These are phyloP conservation scores for Aurantiochytrium sp. DNA, from an alignment of 108 stramenopile genomes.

Conservation along the genomic window DNA sequence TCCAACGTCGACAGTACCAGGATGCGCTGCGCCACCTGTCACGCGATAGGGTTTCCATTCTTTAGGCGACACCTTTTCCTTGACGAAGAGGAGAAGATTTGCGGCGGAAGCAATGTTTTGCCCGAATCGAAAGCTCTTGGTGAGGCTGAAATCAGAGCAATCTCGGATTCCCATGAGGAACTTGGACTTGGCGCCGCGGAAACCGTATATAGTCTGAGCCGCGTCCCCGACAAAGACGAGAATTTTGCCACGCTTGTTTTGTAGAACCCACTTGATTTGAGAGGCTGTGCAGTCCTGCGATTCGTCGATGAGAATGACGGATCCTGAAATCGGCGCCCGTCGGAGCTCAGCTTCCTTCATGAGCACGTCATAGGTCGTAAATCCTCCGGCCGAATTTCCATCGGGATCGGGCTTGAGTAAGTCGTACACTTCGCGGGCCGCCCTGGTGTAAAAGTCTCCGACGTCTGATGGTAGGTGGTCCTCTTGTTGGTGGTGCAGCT, in stretches of 20 bases:
- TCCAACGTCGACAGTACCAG: not conserved
- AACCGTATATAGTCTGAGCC: conserved; percentile 45
- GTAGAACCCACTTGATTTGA: not conserved
- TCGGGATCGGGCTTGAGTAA: too few relatives aligned
- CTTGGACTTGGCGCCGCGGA: conserved; percentile 41
- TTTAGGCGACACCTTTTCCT: conserved; percentile 6
- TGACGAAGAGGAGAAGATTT: conserved; percentile 32
- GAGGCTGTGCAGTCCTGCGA: not conserved
- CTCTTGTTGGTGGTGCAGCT: too few relatives aligned
- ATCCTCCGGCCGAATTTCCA: too few relatives aligned
- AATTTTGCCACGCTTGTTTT: conserved; percentile 29
- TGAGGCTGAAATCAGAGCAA: not conserved
- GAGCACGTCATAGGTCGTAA: too few relatives aligned
- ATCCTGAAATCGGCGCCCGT: too few relatives aligned
- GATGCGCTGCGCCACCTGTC: not conserved
- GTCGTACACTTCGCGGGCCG: too few relatives aligned
- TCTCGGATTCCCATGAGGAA: conserved; percentile 23
- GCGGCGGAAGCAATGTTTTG: conserved; percentile 39
- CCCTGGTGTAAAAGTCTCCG: too few relatives aligned
- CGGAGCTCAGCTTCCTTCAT: too few relatives aligned
- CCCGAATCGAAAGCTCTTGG: conserved; percentile 40
- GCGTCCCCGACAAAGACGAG: conserved; percentile 47
- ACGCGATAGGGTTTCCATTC: not conserved
- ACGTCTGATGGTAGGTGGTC: too few relatives aligned
- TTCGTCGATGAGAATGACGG: too few relatives aligned